Base-by-base conservation (phyloP, 2,329 filamentous ascomycete genomes). In the Fusarium acutatum region DNA sequence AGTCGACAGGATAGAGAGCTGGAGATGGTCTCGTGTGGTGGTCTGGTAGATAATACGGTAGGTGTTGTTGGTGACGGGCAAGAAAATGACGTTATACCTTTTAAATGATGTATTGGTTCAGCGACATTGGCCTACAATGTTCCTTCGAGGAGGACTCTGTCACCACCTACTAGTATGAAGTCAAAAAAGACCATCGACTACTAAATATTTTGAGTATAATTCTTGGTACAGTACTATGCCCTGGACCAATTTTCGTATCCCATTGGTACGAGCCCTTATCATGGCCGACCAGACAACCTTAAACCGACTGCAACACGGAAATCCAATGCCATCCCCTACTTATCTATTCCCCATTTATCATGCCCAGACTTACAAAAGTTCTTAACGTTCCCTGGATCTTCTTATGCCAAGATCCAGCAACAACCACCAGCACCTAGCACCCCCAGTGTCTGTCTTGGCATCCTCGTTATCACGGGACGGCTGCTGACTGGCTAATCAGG, bases 361-460 rank as follows among this genome's bases (percentile, higher is more conserved):
- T 26, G 67, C 67, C 70, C 67, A 74, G 73, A 58, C 67, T 74
- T 58, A 54, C 72, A 74, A 74, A 74, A 68, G 72, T 72, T 61
- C 72, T 74, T 57, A n/a, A 32, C 18, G 32, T 43, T 49, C 43
- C 64, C 49, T 66, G 49, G 43, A 58, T 53, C 38, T 56, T 49
- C n/a, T 52, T n/a, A 41, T n/a, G 71, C 44, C 54, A 65, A 72
- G 71, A 32, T 46, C 35, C 59, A 74, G 53, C 62, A 67, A 54
- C 34, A 18, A 53, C 26, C 32, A 47, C 32, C 37, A 46, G 37
- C 34, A 32, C 50, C 64, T 40, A 52, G 63, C 32, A 7, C 53
- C 37, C 10, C 53, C 47, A 61, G 67, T 69, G 60, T 47, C 40
- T 60, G 34, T 62, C 75, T 73, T 50, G 71, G 62, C 57, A 38